Base-by-base conservation (phyloP, 176 grass and related monocot species). In the Alloteropsis semialata region DNA sequence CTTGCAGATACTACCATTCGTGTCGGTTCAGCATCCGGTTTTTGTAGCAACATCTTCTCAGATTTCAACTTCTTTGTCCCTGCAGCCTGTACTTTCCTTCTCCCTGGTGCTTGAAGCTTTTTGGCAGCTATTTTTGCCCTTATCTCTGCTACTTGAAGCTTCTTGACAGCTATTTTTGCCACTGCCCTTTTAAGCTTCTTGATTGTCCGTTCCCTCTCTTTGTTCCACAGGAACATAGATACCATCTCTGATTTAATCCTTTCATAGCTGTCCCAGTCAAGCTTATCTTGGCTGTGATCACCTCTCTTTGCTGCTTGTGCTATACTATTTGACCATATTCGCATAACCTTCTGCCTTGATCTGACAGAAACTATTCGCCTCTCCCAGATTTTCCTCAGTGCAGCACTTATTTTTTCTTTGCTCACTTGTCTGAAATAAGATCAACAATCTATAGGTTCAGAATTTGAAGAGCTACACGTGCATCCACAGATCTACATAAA, bases 251-350 rank as follows among this genome's bases (percentile, higher is more conserved):
- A 82, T 59, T 74, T 91, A 30, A 91, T 93, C 82, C 85, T 95
- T 33, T 80, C 79, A 64, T 92, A 97, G 80, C 88, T 90, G 33
- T 95, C 90, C 92, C 95, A 95, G 27, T 91, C 79, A 65, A 98
- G 73, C 78, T 75, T 86, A 72, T 59, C 73, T 88, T 98, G 88
- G 65, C 57, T 77, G 73, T 72, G 63, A 74, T 51, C 61, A 66
- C 90, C 88, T 74, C 54, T 13, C 91, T 84, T 95, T 27, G 86
- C 92, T 51, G 84, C 90, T 88, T 87, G 72, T 45, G 88, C 95
- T 37, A 98, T 91, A 75, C 37, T 86, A 60, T 88, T 82, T 65
- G 86, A 87, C 95, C 95, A 98, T 21, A 82, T 72, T 22, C 46
- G 29, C 68, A 75, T 56, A 80, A 88, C 57, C 65, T 59, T 84